These are phyloP conservation scores for Leccinum aurantiacum DNA, from an alignment of 768 basidiomycete genomes.

Conservation along the genomic window DNA sequence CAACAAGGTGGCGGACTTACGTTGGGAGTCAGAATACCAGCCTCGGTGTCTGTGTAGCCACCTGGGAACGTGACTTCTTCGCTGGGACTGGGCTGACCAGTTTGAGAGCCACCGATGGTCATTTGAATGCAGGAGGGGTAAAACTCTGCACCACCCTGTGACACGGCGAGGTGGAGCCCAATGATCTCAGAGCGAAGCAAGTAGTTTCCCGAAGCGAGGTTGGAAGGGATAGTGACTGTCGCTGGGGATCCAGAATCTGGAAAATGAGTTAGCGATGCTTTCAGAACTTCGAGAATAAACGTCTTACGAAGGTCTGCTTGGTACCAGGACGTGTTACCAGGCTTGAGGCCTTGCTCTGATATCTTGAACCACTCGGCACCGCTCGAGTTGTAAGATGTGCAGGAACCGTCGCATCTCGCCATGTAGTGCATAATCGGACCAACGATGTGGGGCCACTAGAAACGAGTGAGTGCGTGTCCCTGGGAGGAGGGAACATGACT, in stretches of 20 bases:
- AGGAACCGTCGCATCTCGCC: conserved; percentile 57
- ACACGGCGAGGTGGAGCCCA: conserved; percentile 61
- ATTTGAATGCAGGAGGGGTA: conserved; percentile 31
- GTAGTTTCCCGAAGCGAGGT: conserved; percentile 66
- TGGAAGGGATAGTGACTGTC: conserved; percentile 43
- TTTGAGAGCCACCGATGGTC: conserved; percentile 28
- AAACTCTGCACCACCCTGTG: conserved; percentile 51
- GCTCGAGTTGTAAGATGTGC: conserved; percentile 53
- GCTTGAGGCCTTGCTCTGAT: conserved; percentile 46
- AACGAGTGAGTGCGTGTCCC: background rate
- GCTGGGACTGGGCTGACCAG: conserved; percentile 19
- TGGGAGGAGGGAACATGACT: background rate
- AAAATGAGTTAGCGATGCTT: background rate
- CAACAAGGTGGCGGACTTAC: conserved; percentile 25
- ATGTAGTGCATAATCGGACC: conserved; percentile 76
- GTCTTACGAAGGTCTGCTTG: conserved; percentile 48
- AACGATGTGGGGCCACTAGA: conserved; percentile 52
- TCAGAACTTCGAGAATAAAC: background rate
- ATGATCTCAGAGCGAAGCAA: conserved; percentile 77
- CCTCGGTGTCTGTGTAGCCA: conserved; percentile 63
- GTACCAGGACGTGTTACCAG: conserved; percentile 42
- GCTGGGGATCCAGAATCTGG: conserved; percentile 41
- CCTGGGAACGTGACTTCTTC: conserved; percentile 64
- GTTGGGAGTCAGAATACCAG: conserved; percentile 59
- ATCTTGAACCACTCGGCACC: conserved; percentile 75